Base-by-base conservation (phyloP, 768 basidiomycete species). In the Pleurotus tuoliensis region DNA sequence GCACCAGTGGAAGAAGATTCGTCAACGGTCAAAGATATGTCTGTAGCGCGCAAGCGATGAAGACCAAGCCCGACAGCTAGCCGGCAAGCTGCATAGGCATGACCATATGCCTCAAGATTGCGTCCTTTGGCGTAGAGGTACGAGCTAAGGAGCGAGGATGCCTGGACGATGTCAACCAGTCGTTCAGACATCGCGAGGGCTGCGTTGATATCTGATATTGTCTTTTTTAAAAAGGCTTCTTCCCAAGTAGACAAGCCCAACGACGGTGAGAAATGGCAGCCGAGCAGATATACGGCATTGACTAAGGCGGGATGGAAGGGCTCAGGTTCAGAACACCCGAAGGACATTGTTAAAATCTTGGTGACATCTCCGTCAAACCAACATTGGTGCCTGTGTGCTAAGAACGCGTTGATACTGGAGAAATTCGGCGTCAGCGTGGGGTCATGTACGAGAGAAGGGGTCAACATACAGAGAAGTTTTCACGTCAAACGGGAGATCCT, bases 221-320 rank as follows among this genome's bases (percentile, higher is more conserved):
- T 73, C 54, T 78, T 73, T 30, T 74, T 70, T 58, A 83, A 74
- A 59, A 85, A 80, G 37, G 71, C 68, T 7, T 73, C 65, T 62
- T 84, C 80, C 38, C 83, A 66, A 9, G 71, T 73, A 37, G 72
- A 64, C 61, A 73, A 72, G 30, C 65, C 59, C 27, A 76, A 71
- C 4, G 70, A 73, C 15, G 72, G 73, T 38, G 81, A 71, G 62
- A 83, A 84, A 61, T 82, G 77, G 61, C 80, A 82, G 3, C 77
- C 83, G 50, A 86, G 70, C 51, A 86, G 78, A 64, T 78, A 84
- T 27, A 86, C 79, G n/a, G 83, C 79, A 62, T 82, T 82, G 61
- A 81, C 71, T 34, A 87, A 76, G 2, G 84, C 80, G 0, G 84
- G 80, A 63, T 86, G 84, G 1, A 81, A 38, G 78, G 13, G 61